Evolutionary conservation across 495 filamentous ascomycete genomes (phyloP).

Genomic region (Penicillium subrubescens): DNA sequence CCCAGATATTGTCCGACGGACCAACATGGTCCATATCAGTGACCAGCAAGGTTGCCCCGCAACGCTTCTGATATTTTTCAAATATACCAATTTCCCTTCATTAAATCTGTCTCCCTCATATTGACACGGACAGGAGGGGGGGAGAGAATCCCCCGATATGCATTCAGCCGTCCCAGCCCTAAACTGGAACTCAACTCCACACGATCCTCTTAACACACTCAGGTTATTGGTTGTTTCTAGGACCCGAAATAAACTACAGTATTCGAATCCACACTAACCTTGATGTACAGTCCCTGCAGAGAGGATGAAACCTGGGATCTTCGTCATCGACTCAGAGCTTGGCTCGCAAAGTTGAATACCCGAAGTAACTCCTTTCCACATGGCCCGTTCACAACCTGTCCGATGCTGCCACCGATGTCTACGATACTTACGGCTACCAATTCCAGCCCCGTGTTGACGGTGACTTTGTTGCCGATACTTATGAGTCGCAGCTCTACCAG

Average conservation of each 20-base stretch:
- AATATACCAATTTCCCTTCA: neutral
- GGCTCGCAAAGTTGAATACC: neutral
- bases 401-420: slow-evolving; percentile 24
- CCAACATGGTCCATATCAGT: neutral
- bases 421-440: slow-evolving; percentile 32
- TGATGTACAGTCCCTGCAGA: neutral
- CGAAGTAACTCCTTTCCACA: neutral
- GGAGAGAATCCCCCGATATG: neutral
- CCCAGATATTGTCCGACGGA: neutral
- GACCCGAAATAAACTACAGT: neutral
- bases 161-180: neutral
- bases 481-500: slow-evolving; percentile 41
- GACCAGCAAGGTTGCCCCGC: neutral
- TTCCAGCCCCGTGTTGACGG: slow-evolving; percentile 42
- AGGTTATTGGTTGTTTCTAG: neutral
- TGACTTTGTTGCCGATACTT: slow-evolving; percentile 39
- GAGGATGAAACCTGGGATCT: neutral
- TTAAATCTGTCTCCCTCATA: neutral
- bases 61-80: neutral
- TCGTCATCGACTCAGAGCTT: neutral
- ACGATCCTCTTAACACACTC: neutral
- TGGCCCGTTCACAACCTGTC: slow-evolving; percentile 17
- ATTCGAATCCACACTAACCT: neutral
- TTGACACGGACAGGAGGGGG: neutral
- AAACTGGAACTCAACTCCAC: neutral